Conservation (phyloP, 148 eudicot genomes). For the Dysphania ambrosioides region DNA sequence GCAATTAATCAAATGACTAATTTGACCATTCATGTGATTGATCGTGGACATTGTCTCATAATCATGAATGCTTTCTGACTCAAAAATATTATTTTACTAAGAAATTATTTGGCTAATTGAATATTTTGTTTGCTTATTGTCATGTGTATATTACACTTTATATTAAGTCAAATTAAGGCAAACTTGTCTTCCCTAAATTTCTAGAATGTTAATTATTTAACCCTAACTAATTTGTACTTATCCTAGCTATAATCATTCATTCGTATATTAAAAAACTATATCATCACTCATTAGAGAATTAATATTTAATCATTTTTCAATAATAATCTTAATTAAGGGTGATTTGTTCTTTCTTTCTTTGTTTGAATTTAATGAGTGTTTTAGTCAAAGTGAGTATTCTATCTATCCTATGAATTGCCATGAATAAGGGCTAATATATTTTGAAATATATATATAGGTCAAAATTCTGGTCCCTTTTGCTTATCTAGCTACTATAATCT, state of each 20-base stretch:
- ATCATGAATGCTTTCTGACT: background rate
- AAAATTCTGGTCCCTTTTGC: background rate
- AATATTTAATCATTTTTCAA: background rate
- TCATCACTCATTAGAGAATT: background rate
- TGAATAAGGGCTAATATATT: background rate
- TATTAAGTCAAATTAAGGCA: constrained; percentile 11
- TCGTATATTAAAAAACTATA: no score
- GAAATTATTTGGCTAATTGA: constrained; percentile 5
- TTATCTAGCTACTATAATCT: background rate
- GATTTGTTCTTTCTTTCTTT: background rate
- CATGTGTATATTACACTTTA: background rate
- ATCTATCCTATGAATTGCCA: background rate
- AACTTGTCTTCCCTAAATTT: constrained; percentile 13
- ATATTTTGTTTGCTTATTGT: constrained; percentile 6
- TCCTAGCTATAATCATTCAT: background rate
- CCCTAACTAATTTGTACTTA: background rate
- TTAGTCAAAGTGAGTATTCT: constrained; percentile 5
- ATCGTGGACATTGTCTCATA: constrained; percentile 3
- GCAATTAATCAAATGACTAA: background rate
- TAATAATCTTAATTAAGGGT: background rate
- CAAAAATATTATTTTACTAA: constrained; percentile 17
- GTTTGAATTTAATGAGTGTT: background rate
- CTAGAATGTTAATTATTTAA: constrained; percentile 10
- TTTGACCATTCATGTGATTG: constrained; percentile 4
- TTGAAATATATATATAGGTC: background rate